Evolutionary conservation across 495 filamentous ascomycete genomes (phyloP).

Genomic region (Annulohypoxylon nitens): DNA sequence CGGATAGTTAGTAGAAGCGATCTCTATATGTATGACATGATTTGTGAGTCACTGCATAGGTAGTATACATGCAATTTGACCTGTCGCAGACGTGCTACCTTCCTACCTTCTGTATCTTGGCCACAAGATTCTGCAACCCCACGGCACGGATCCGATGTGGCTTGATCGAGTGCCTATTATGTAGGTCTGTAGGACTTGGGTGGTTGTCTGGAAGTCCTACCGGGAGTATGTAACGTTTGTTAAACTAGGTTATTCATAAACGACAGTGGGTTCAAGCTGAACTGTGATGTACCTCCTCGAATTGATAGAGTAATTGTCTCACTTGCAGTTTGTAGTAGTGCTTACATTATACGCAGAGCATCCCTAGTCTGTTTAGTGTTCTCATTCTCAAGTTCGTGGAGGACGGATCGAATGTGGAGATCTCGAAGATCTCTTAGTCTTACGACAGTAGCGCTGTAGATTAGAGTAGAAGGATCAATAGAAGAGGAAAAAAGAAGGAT

Average conservation of each 20-base stretch:
- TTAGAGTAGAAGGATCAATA: background rate
- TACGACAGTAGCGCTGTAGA: background rate
- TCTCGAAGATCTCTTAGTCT: no score
- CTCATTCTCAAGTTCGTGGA: no score
- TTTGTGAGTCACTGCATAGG: background rate
- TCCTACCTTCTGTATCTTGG: background rate
- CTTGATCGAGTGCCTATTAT: background rate
- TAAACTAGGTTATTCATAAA: constrained; percentile 12
- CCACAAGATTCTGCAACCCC: background rate
- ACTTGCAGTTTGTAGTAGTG: background rate
- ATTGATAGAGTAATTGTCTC: background rate
- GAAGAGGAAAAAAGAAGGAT: background rate
- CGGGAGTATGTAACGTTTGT: background rate
- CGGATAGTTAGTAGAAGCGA: background rate
- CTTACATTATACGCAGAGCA: background rate
- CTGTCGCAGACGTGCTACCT: background rate
- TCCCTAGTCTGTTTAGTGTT: no score
- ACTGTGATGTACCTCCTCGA: background rate
- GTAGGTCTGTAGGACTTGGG: background rate
- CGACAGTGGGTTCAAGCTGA: background rate
- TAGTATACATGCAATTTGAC: background rate
- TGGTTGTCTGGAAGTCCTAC: background rate
- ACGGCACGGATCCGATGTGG: background rate
- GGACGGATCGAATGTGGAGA: no score
- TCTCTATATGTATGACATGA: background rate